Conservation (phyloP, 2,329 filamentous ascomycete species). For the Capronia americana region DNA sequence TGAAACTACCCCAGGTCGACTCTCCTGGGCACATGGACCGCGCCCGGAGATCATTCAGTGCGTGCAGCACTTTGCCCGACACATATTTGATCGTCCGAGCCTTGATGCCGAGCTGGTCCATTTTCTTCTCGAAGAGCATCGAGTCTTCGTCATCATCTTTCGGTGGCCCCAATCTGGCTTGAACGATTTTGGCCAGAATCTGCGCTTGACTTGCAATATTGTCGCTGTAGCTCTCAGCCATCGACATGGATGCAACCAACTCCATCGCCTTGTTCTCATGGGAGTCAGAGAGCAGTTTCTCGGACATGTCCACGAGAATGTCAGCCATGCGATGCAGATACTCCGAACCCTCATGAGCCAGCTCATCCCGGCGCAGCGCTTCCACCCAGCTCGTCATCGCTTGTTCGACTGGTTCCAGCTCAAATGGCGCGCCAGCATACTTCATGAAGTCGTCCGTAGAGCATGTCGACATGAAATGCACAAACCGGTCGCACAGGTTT, state of each 20-base stretch:
- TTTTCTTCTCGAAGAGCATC: constrained; percentile 71
- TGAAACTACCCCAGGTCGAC: constrained; percentile 72
- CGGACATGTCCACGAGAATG: constrained; percentile 82
- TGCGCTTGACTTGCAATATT: constrained; percentile 72
- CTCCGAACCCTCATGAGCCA: constrained; percentile 80
- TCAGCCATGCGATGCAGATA: constrained; percentile 85
- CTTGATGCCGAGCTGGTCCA: constrained; percentile 74
- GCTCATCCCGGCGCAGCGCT: constrained; percentile 77
- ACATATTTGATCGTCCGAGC: constrained; percentile 84
- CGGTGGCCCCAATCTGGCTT: constrained; percentile 64
- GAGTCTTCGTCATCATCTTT: constrained; percentile 73
- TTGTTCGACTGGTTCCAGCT: constrained; percentile 89
- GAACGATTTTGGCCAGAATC: constrained; percentile 68
- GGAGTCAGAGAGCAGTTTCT: constrained; percentile 74
- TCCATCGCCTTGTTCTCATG: constrained; percentile 78
- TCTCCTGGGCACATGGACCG: constrained; percentile 75
- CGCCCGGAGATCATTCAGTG: constrained; percentile 76
- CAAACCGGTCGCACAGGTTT: constrained; percentile 70
- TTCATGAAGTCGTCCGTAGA: constrained; percentile 77
- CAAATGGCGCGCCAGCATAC: constrained; percentile 80
- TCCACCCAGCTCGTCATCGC: constrained; percentile 90
- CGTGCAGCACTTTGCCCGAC: constrained; percentile 76
- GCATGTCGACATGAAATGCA: constrained; percentile 73
- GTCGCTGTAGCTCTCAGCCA: constrained; percentile 83
- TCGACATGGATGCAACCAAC: constrained; percentile 74